phyloP scores from a whole-genome alignment of 257 asterid species.

The Eucommia ulmoides region DNA sequence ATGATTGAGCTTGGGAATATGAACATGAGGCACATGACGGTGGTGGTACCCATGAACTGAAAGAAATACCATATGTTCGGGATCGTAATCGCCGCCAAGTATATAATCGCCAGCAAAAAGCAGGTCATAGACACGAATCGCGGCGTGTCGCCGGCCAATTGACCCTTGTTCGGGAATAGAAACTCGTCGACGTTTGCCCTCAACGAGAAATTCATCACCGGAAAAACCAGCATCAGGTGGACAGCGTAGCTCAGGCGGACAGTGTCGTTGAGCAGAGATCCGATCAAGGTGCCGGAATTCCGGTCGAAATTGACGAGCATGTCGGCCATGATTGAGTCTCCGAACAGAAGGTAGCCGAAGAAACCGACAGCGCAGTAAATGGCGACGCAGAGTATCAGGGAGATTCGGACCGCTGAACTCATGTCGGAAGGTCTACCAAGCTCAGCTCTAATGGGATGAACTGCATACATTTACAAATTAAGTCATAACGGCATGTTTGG shows the following conservation, averaged over 20 bases:
- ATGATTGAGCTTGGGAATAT: slow-evolving; percentile 85
- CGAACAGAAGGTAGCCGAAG: slow-evolving; percentile 87
- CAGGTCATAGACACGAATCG: slow-evolving; percentile 53
- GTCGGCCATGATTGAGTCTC: slow-evolving; percentile 92
- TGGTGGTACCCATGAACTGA: slow-evolving; percentile 92
- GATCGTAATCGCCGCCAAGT: slow-evolving; percentile 57
- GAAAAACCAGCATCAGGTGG: slow-evolving; percentile 97
- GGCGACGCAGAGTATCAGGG: slow-evolving; percentile 49
- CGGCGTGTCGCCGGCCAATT: slow-evolving; percentile 26
- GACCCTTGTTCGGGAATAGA: slow-evolving; percentile 52
- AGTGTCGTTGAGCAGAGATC: slow-evolving; percentile 37
- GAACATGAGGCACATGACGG: slow-evolving; percentile 89
- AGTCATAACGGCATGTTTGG: too few relatives aligned
- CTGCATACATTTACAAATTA: slow-evolving; percentile 31
- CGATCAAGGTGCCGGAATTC: slow-evolving; percentile 38
- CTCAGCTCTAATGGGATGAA: slow-evolving; percentile 97
- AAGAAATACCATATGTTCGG: slow-evolving; percentile 95
- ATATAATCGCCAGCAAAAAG: slow-evolving; percentile 41
- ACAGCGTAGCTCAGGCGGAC: slow-evolving; percentile 82
- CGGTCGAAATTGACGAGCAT: slow-evolving; percentile 84
- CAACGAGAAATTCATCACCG: slow-evolving; percentile 87
- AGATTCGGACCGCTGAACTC: slow-evolving; percentile 69
- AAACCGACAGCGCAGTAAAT: slow-evolving; percentile 83
- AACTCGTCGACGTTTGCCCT: slow-evolving; percentile 75
- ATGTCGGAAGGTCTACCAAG: slow-evolving; percentile 80